Evolutionary conservation across 2,329 filamentous ascomycete genomes (phyloP).

Genomic region (Fusarium nisikadoi): DNA sequence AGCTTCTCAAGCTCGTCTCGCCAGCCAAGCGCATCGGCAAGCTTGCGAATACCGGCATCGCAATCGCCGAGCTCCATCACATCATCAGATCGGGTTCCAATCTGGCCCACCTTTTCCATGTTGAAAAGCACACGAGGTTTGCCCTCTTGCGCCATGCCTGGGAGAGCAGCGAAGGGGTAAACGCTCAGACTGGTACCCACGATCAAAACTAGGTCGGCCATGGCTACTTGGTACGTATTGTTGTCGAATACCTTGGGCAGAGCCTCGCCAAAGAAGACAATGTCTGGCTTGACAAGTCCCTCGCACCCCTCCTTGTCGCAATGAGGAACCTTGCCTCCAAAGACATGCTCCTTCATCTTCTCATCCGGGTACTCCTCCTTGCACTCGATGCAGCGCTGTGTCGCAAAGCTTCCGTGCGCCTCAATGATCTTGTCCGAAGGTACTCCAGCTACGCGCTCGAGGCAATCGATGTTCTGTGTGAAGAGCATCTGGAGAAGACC

Average conservation of each 20-base stretch:
- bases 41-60: slow-evolving; percentile 79
- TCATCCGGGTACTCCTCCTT: slow-evolving; percentile 75
- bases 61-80: slow-evolving; percentile 86
- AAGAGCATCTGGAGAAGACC: slow-evolving; percentile 85
- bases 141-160: slow-evolving; percentile 67
- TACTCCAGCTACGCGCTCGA: slow-evolving; percentile 88
- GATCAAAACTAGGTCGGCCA: slow-evolving; percentile 82
- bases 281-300: slow-evolving; percentile 91
- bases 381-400: slow-evolving; percentile 92
- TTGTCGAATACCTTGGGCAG: slow-evolving; percentile 57
- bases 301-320: slow-evolving; percentile 72
- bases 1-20: slow-evolving; percentile 79
- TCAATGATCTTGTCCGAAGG: slow-evolving; percentile 85
- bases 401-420: slow-evolving; percentile 94
- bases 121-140: slow-evolving; percentile 89
- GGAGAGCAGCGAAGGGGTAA: slow-evolving; percentile 88
- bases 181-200: slow-evolving; percentile 91
- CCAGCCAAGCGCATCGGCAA: slow-evolving; percentile 88
- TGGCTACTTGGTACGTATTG: slow-evolving; percentile 58
- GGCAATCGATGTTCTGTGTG: slow-evolving; percentile 97
- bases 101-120: slow-evolving; percentile 79
- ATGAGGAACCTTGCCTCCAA: slow-evolving; percentile 73
- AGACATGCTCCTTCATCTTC: slow-evolving; percentile 77
- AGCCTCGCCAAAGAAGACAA: slow-evolving; percentile 90
- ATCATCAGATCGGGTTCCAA: slow-evolving; percentile 84